Base-by-base conservation (phyloP, 2,329 filamentous ascomycete species). In the Sporothrix phasma region DNA sequence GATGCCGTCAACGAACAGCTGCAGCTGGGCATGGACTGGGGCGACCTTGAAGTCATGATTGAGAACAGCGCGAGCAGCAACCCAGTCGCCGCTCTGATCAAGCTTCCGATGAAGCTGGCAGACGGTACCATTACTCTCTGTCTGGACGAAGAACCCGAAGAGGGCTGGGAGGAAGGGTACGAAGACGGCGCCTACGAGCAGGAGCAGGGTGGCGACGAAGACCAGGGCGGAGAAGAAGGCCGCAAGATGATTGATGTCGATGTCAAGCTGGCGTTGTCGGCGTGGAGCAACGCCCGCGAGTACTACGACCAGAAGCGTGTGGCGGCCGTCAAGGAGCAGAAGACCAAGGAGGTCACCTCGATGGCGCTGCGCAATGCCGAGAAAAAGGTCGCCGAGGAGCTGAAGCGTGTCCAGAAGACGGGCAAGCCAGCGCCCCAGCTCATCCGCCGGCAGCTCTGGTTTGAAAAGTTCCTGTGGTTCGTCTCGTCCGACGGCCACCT, bases 391-490 rank as follows among this genome's bases (percentile, higher is more conserved):
- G 81, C 84, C 4, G 85, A 89, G 13, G 91, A 96, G 72, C 79
- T 97, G 24, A 95, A 90, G 76, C 93, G 92, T 71, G 88, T 87
- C 0, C 75, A 97, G 64, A 96, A 96, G 76, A 88, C 94, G 72
- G 94, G 97, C 75, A 97, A 96, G 74, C 88, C 91, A 6, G 79
- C 95, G 1, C 77, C 97, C 10, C 86, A 92, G 53, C 91, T 89
- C 0, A 88, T 96, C 8, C 84, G 94, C 64, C 88, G 87, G 71
- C 88, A 87, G 68, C 84, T 92, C 70, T 99, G 94, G 94, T 99
- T 97, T 69, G 94, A 99, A 72, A 99, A 99, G 75, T 99, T 96
- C 71, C 80, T 87, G 31, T 97, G 91, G 82, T 99, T 99, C 76
- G 84, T 97, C 69, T 97, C 92, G 0, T 95, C 92, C 0, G 94